Evolutionary conservation across 1,284 basidiomycete species (phyloP), one percentile per base, ranked within the genome.

Genomic region (Trametes hirsuta): DNA sequence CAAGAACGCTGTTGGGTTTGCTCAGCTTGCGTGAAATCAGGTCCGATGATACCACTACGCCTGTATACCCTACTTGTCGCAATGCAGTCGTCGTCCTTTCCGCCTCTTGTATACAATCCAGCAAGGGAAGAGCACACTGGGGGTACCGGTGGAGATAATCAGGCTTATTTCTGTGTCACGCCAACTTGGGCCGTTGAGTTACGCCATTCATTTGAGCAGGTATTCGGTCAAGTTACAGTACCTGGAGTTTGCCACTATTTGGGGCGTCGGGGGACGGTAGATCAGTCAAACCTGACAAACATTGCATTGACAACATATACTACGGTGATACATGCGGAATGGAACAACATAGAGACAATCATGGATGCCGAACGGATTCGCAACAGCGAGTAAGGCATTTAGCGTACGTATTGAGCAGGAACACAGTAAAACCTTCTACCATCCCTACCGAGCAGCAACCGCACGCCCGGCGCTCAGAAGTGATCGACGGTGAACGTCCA

Each of bases 401-500:
- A 58, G 47, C 44, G 50, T 58, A 52, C 49, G 49, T 52, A 52
- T 25, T 39, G 35, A 25, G 21, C 37, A 12, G 11, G 24, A 21
- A 41, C 35, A 47, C 34, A 6, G 22, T 35, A 35, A 21, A 50
- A 24, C 5, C 36, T 15, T 40, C 11, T 6, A 9, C 37, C 18
- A 55, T 5, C 45, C 2, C 14, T 22, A 3, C n/a, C 34, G 9
- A 10, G 18, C 49, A 11, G 21, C 22, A 40, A 12, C 46, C 6
- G 48, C 48, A 15, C 4, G 8, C 8, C 11, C 5, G 39, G 14
- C 39, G 24, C 49, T 58, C 58, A 91, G 77, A 98, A 98, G 79
- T 97, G 94, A 72, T 96, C 90, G 60, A 98, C 97, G 34, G 83
- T 86, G 79, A 99, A 99, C 40, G 87, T 91, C 97, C 97, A 98